Percentiles rank a stretch among this genome's conserved stretches.
These are phyloP conservation scores for Coprinopsis sp. DNA, from an alignment of 768 basidiomycete genomes.

Conservation along the genomic window DNA sequence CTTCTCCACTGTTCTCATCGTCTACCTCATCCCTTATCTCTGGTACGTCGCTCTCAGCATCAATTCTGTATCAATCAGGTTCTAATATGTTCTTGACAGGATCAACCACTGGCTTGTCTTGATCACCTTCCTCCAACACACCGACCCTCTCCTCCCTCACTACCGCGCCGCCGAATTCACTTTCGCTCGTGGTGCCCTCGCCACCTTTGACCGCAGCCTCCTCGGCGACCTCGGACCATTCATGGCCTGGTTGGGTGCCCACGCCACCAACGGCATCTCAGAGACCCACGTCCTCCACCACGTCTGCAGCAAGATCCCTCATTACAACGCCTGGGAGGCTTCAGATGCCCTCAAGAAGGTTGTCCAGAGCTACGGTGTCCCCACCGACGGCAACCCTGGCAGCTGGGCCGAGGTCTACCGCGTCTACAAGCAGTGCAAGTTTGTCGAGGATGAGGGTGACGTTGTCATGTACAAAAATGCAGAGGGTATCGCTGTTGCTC, in stretches of 20 bases:
- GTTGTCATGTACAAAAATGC: slow-evolving; percentile 92
- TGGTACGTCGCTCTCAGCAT: slow-evolving; percentile 40
- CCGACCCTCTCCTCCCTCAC: slow-evolving; percentile 91
- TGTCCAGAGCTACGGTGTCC: slow-evolving; percentile 57
- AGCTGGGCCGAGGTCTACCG: slow-evolving; percentile 81
- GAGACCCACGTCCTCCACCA: slow-evolving; percentile 95
- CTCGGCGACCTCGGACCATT: slow-evolving; percentile 74
- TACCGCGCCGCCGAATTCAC: slow-evolving; percentile 88
- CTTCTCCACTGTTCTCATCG: slow-evolving; percentile 65
- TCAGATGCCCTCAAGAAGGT: slow-evolving; percentile 77
- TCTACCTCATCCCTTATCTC: slow-evolving; percentile 87
- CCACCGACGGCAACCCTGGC: slow-evolving; percentile 66
- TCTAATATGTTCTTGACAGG: slow-evolving; percentile 31
- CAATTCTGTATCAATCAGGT: slow-evolving; percentile 1
- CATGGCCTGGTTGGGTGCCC: slow-evolving; percentile 82
- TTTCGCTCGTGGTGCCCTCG: slow-evolving; percentile 89
- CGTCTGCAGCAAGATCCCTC: slow-evolving; percentile 92
- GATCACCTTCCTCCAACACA: slow-evolving; percentile 98
- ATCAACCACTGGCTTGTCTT: slow-evolving; percentile 93
- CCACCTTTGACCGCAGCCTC: slow-evolving; percentile 83
- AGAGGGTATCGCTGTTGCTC: slow-evolving; percentile 65
- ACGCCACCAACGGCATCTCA: slow-evolving; percentile 86
- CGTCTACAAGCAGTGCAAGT: slow-evolving; percentile 80
- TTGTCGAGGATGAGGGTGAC: slow-evolving; percentile 91
- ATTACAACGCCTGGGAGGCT: slow-evolving; percentile 95